These are phyloP conservation scores for Kwoniella shivajii DNA, from an alignment of 1,284 basidiomycete genomes.

Conservation along the genomic window DNA sequence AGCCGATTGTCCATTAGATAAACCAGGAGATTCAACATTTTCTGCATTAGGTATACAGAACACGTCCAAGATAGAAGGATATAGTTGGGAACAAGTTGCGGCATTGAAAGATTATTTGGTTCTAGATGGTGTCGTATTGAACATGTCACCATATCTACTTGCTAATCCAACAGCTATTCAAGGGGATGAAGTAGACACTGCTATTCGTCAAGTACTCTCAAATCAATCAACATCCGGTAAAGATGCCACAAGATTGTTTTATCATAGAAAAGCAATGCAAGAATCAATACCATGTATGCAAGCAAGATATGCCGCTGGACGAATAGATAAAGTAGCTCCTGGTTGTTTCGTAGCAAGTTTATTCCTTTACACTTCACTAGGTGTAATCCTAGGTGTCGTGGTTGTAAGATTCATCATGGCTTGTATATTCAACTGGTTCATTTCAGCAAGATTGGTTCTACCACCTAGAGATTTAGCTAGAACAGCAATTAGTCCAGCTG, in stretches of 20 bases:
- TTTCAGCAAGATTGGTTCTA: constrained; percentile 75
- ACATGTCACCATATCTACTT: constrained; percentile 83
- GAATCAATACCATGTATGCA: constrained; percentile 75
- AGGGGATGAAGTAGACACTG: constrained; percentile 77
- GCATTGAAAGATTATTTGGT: constrained; percentile 73
- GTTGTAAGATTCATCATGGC: constrained; percentile 94
- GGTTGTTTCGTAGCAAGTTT: constrained; percentile 91
- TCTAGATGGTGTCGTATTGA: constrained; percentile 90
- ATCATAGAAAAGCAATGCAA: constrained; percentile 67
- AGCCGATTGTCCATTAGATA: constrained; percentile 64
- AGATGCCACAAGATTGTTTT: constrained; percentile 86
- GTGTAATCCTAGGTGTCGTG: constrained; percentile 88
- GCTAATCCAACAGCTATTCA: constrained; percentile 70
- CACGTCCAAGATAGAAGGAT: constrained; percentile 71
- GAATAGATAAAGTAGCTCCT: constrained; percentile 94
- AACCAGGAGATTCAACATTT: constrained; percentile 65
- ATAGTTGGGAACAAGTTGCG: constrained; percentile 83
- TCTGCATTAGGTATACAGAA: constrained; percentile 64
- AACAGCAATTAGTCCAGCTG: constrained; percentile 84
- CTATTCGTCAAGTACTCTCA: constrained; percentile 73
- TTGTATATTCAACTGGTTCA: constrained; percentile 93
- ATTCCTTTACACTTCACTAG: constrained; percentile 86
- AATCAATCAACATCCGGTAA: constrained; percentile 66
- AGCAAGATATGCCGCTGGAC: constrained; percentile 85
- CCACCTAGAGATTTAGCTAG: constrained; percentile 69